Percentiles rank a stretch among this genome's conserved stretches.
Conservation (phyloP, 148 eudicot genomes). For the Selenicereus undatus region DNA sequence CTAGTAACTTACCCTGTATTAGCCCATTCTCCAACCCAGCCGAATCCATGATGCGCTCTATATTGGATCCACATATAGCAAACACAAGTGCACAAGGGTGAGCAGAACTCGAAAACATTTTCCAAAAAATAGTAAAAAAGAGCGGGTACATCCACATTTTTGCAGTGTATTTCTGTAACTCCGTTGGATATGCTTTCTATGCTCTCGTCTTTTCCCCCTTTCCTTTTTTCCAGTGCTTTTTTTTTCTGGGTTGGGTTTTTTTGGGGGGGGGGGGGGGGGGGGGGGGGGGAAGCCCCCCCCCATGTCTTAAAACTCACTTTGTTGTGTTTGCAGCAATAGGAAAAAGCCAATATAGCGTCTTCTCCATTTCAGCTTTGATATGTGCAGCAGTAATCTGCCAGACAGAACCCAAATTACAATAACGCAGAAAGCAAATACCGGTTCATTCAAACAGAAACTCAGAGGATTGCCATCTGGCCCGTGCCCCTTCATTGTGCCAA, state of each 20-base stretch:
- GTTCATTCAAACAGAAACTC: too few relatives aligned
- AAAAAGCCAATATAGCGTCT: slow-evolving; percentile 93
- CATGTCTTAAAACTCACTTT: slow-evolving; percentile 53
- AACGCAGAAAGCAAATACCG: not conserved
- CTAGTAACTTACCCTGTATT: slow-evolving; percentile 60
- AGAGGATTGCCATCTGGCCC: too few relatives aligned
- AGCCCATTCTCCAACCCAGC: slow-evolving; percentile 98
- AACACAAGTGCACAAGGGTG: slow-evolving; percentile 13
- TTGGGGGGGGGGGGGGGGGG: not conserved
- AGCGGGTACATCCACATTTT: not conserved
- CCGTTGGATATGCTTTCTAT: not conserved
- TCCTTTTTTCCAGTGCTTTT: too few relatives aligned
- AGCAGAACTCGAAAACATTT: not conserved
- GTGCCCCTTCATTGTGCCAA: too few relatives aligned
- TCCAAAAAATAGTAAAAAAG: not conserved
- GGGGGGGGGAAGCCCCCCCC: too few relatives aligned
- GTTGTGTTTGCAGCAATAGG: slow-evolving; percentile 93
- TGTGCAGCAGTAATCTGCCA: slow-evolving; percentile 71
- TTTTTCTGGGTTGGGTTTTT: too few relatives aligned
- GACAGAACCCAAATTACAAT: slow-evolving; percentile 1
- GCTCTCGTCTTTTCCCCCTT: too few relatives aligned
- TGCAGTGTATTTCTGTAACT: not conserved
- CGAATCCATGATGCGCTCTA: slow-evolving; percentile 95
- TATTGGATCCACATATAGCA: slow-evolving; percentile 10
- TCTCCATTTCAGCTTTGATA: slow-evolving; percentile 98